Conservation (phyloP, 352 stramenopile species). For the Pythium insidiosum region DNA sequence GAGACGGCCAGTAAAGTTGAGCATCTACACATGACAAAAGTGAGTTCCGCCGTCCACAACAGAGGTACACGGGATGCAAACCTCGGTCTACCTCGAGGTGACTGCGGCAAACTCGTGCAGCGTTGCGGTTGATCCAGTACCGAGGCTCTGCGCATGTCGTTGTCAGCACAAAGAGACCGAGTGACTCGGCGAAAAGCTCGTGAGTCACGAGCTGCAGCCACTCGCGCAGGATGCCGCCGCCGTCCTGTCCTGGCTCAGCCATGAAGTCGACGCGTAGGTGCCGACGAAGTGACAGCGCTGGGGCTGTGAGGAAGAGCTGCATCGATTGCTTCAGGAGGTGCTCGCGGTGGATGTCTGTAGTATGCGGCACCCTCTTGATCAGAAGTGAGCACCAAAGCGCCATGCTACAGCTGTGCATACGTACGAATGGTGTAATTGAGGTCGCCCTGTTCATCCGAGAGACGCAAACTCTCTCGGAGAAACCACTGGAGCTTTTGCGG, state of each 20-base stretch:
- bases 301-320: constrained; percentile 41
- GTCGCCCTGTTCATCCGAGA: constrained; percentile 40
- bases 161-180: constrained; percentile 39
- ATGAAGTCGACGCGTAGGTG: constrained; percentile 84
- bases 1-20: constrained; percentile 75
- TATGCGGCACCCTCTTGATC: background rate
- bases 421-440: constrained; percentile 62
- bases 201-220: constrained; percentile 72
- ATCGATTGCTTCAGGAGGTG: constrained; percentile 65
- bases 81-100: constrained; percentile 35
- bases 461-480: constrained; percentile 50
- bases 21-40: constrained; percentile 28
- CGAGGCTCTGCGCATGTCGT: constrained; percentile 35
- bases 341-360: constrained; percentile 51
- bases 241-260: constrained; percentile 68
- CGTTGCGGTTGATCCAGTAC: constrained; percentile 55
- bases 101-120: constrained; percentile 12
- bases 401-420: background rate
- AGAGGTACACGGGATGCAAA: background rate
- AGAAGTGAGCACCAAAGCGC: background rate
- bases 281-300: constrained; percentile 36
- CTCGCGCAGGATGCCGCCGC: constrained; percentile 69
- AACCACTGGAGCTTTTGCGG: constrained; percentile 62
- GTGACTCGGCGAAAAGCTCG: constrained; percentile 42
- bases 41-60: background rate